phyloP scores from a whole-genome alignment of 2,329 filamentous ascomycete genomes.

The Alternaria postmessia region DNA sequence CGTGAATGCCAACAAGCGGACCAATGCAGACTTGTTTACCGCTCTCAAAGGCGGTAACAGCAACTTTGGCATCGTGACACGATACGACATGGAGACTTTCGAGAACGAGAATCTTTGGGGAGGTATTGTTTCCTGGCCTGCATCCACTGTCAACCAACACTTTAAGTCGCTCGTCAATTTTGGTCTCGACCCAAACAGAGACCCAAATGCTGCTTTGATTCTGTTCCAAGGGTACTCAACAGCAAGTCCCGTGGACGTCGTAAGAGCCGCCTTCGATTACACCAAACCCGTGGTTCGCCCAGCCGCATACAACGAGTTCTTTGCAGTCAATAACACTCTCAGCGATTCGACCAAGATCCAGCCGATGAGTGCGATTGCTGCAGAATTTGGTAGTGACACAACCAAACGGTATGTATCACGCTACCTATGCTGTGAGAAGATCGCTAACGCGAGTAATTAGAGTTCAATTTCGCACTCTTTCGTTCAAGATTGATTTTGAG shows the following conservation, averaged over 20 bases:
- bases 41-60: conserved; percentile 42
- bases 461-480: conserved; percentile 1
- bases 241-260: background rate
- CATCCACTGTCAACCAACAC: conserved; percentile 13
- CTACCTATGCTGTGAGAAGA: too few relatives aligned
- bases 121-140: conserved; percentile 16
- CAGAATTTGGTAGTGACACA: conserved; percentile 1
- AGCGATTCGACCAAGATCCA: conserved; percentile 1
- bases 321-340: conserved; percentile 4
- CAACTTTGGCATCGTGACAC: conserved; percentile 40
- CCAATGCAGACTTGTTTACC: conserved; percentile 50
- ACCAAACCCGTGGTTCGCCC: background rate
- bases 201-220: conserved; percentile 27
- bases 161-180: conserved; percentile 21
- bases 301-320: background rate
- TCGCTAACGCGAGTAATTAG: background rate
- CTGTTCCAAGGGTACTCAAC: conserved; percentile 2
- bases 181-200: conserved; percentile 15
- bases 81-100: conserved; percentile 27
- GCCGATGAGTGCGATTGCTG: background rate
- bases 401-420: background rate
- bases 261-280: conserved; percentile 2
- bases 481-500: conserved; percentile 1
- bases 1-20: conserved; percentile 46
- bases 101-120: conserved; percentile 34